Evolutionary conservation across 2,329 filamentous ascomycete species (phyloP), one percentile per base, ranked within the genome.

Genomic region (Aciculosporium take): DNA sequence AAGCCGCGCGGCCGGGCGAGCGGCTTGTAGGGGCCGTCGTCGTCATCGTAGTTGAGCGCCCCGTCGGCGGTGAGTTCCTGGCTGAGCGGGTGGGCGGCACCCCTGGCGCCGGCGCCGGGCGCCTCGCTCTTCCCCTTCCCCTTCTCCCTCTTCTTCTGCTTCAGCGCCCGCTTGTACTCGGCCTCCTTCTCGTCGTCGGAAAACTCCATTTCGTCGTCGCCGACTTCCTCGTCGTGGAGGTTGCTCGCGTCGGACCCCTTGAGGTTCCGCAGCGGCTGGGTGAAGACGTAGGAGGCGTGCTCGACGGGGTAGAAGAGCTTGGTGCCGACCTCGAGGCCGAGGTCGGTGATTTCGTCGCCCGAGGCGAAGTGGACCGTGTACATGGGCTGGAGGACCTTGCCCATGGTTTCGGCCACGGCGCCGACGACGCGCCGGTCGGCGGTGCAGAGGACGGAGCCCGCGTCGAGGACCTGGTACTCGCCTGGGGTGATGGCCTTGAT

Each of bases 231-330:
- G 51, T 96, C 91, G 59, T 94, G 83, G 41, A 94, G 72, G 56
- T 96, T 96, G 39, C 86, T 94, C 7, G 91, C 89, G 60, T 98
- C 91, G 8, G 86, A 91, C 45, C 87, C 86, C 63, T 94, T 96
- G 53, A 82, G 58, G 40, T 70, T 72, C 59, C 81, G 83, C 43
- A 96, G 66, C 6, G 81, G 77, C 57, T 91, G 75, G 0, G 89
- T 95, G 55, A 94, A 91, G 42, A 94, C 85, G 52, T 82, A 93
- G 0, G 72, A 79, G 31, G 86, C 86, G 57, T 91, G 81, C 7
- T 75, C 67, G 34, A 81, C 73, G 3, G 89, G 78, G 55, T 94
- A 96, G 63, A 76, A 94, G 3, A 96, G 65, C 37, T 75, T 74
- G 2, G 74, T 76, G 23, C 81, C 85, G 31, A 75, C 65, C n/a